These are phyloP conservation scores for Puccinia novopanici DNA, from an alignment of 1,284 basidiomycete genomes.

Conservation along the genomic window DNA sequence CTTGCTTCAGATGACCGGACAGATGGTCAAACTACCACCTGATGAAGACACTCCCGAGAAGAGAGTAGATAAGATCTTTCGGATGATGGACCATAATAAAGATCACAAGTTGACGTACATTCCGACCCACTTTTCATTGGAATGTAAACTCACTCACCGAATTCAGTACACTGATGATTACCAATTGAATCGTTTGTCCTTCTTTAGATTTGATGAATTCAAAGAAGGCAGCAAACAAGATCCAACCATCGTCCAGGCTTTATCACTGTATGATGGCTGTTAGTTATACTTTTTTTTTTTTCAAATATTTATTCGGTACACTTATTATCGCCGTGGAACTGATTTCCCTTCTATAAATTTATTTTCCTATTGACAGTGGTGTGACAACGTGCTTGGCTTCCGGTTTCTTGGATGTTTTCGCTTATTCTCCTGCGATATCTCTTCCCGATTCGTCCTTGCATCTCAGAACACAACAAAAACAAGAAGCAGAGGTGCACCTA, in stretches of 20 bases:
- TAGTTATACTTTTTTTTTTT: conserved; percentile 17
- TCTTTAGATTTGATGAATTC: conserved; percentile 74
- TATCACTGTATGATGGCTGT: conserved; percentile 51
- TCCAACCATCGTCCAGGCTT: conserved; percentile 92
- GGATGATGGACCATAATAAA: conserved; percentile 57
- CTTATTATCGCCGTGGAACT: not conserved
- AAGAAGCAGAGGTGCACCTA: not conserved
- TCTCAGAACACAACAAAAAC: not conserved
- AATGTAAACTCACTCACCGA: conserved; percentile 57
- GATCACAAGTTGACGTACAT: conserved; percentile 54
- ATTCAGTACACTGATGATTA: not conserved
- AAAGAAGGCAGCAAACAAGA: conserved; percentile 96
- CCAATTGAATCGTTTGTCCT: not conserved
- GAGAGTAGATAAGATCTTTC: conserved; percentile 79
- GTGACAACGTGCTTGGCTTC: not conserved
- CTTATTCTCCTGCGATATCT: conserved; percentile 9
- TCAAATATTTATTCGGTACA: not conserved
- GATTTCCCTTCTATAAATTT: not conserved
- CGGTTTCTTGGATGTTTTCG: conserved; percentile 9
- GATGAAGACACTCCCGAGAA: conserved; percentile 99
- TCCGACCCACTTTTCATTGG: not conserved
- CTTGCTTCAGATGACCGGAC: conserved; percentile 65
- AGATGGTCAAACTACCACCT: conserved; percentile 95
- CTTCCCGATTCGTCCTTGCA: not conserved
- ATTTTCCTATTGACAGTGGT: not conserved